These are phyloP conservation scores for Aeminium ludgeri DNA, from an alignment of 495 filamentous ascomycete species.

Conservation along the genomic window DNA sequence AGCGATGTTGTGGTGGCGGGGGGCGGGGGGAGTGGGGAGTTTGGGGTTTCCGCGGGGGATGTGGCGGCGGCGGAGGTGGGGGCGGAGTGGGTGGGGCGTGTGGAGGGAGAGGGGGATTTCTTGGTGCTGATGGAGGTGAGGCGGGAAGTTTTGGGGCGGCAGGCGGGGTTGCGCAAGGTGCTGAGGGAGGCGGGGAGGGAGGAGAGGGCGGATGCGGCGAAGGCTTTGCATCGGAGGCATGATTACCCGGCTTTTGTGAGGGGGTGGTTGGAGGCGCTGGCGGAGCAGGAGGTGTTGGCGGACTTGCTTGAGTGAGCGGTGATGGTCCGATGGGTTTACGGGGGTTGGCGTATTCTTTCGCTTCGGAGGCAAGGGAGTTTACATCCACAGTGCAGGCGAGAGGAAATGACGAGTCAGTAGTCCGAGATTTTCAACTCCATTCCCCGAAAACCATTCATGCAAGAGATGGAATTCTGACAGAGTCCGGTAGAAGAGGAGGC, in stretches of 20 bases:
- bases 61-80: conserved; percentile 3
- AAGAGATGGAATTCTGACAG: no score
- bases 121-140: conserved; percentile 22
- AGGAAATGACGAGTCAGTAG: no score
- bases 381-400: no score
- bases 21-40: background rate
- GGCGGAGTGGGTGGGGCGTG: background rate
- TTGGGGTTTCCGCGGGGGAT: conserved; percentile 8
- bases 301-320: conserved; percentile 2
- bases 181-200: conserved; percentile 10
- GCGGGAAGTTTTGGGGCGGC: conserved; percentile 6
- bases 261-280: conserved; percentile 11
- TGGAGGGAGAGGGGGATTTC: conserved; percentile 10
- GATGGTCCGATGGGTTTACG: no score
- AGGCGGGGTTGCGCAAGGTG: conserved; percentile 5
- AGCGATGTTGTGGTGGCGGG: conserved; percentile 3
- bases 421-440: no score
- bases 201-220: conserved; percentile 16
- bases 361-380: no score
- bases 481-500: no score
- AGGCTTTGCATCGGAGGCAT: conserved; percentile 18
- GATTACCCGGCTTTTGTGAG: conserved; percentile 22
- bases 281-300: conserved; percentile 7
- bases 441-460: no score
- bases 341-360: no score